Conservation (phyloP, 805 yeast genomes). For the Metschnikowia santaceciliae region DNA sequence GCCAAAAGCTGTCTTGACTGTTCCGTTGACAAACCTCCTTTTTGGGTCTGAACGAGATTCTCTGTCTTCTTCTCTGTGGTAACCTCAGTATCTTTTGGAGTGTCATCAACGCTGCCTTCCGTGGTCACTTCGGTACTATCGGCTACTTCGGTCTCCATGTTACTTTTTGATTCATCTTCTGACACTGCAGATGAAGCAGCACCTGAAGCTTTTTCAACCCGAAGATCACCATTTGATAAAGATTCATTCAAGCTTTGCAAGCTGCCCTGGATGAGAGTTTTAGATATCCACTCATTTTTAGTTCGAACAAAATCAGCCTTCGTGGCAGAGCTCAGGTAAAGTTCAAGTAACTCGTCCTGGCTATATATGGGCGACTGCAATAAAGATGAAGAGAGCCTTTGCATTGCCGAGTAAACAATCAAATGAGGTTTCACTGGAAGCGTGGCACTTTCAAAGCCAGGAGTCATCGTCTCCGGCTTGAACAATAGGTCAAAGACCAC, state of each 20-base stretch:
- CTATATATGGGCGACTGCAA: conserved; percentile 8
- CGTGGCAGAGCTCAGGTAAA: conserved; percentile 21
- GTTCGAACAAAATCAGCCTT: conserved; percentile 17
- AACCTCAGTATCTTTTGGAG: background rate
- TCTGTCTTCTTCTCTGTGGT: background rate
- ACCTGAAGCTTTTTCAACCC: background rate
- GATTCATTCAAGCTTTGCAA: background rate
- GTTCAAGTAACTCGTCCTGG: conserved; percentile 14
- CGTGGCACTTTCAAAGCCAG: conserved; percentile 7
- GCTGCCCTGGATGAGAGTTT: background rate
- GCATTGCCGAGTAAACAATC: conserved; percentile 9
- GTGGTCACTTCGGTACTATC: background rate
- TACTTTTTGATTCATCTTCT: background rate
- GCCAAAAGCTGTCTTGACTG: conserved; percentile 18
- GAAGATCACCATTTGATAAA: background rate
- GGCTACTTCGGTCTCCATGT: background rate
- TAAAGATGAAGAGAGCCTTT: conserved; percentile 7
- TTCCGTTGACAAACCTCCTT: background rate
- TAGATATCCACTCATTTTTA: conserved; percentile 32
- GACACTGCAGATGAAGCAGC: background rate
- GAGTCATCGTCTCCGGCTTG: background rate
- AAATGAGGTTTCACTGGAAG: conserved; percentile 15
- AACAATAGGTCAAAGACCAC: background rate
- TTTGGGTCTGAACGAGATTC: background rate
- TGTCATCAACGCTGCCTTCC: no score